Base-by-base conservation (phyloP, 2,329 filamentous ascomycete genomes). In the Cryphonectria parasitica region DNA sequence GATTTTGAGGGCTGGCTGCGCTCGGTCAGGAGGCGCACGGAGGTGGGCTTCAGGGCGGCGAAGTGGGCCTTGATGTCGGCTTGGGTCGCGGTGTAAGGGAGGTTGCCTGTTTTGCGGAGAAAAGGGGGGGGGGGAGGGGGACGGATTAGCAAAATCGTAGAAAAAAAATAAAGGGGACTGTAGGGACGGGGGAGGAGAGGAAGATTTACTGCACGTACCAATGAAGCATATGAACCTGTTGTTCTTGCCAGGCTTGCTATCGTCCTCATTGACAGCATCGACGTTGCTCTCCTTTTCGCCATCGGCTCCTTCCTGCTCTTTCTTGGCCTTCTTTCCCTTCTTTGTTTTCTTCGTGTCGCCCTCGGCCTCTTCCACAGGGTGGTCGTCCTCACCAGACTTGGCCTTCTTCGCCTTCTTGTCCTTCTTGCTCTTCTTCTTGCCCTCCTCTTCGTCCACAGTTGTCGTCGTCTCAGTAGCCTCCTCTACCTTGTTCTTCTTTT, bases 11-110 rank as follows among this genome's bases (percentile, higher is more conserved):
- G 75, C 73, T 89, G 89, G 76, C 92, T 87, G 67, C 74, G 75
- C 66, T 77, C 73, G 43, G 90, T 92, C 64, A 93, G 88, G 72
- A 93, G 90, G 31, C 95, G 93, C 65, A 96, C 86, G 1, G 87
- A 86, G 67, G 83, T 85, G 11, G 93, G 93, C 66, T 88, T 83
- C 74, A 97, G 88, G 73, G 92, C 89, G 58, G 89, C 86, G 80
- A 98, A 98, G 84, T 98, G 95, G 70, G 88, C 84, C 70, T 83
- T 82, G 73, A 98, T 87, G 58, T 89, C 85, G 65, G 88, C 88
- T 66, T 87, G 86, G 4, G 91, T 97, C 56, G 94, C 92, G 72
- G 87, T 90, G 87, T 89, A 98, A 65, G 95, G 95, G 7, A 98
- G 91, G 83, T 98, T 98, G 79, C 95, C 93, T 88, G 75, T 71